A percentile compares a stretch with the other conserved stretches of the same genome.
phyloP scores from a whole-genome alignment of 1,284 basidiomycete genomes.

The Neotropicomus parvogracilis region DNA sequence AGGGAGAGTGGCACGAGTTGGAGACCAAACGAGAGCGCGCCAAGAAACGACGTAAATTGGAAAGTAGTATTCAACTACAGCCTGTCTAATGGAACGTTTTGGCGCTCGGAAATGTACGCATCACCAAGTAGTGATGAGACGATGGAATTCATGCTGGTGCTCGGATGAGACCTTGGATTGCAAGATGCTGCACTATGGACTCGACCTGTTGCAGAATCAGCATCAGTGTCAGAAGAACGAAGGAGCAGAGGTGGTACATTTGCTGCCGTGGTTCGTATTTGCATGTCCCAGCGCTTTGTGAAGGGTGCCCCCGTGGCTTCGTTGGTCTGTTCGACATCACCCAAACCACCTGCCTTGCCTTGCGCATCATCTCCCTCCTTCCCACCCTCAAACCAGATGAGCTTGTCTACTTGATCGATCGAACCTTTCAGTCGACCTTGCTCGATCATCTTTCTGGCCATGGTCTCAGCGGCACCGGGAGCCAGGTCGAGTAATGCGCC shows the following conservation, averaged over 20 bases:
- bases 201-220: slow-evolving; percentile 54
- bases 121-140: slow-evolving; percentile 8
- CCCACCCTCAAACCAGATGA: slow-evolving; percentile 87
- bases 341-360: slow-evolving; percentile 87
- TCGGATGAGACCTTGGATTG: slow-evolving; percentile 62
- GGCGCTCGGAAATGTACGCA: slow-evolving; percentile 19
- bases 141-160: slow-evolving; percentile 27
- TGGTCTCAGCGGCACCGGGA: slow-evolving; percentile 86
- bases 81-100: slow-evolving; percentile 27
- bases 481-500: slow-evolving; percentile 83
- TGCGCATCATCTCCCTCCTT: slow-evolving; percentile 85
- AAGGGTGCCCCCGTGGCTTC: slow-evolving; percentile 85
- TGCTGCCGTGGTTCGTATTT: slow-evolving; percentile 80
- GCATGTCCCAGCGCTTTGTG: slow-evolving; percentile 89
- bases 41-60: slow-evolving; percentile 63
- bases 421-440: slow-evolving; percentile 87
- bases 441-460: slow-evolving; percentile 95
- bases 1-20: slow-evolving; percentile 94
- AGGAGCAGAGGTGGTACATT: slow-evolving; percentile 52
- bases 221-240: not conserved
- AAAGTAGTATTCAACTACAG: slow-evolving; percentile 27
- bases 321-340: slow-evolving; percentile 77
- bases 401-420: slow-evolving; percentile 90
- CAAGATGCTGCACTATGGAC: slow-evolving; percentile 74
- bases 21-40: slow-evolving; percentile 84